Evolutionary conservation across 1,139 yeast species (phyloP).

Genomic region (Yamadazyma mexicana): DNA sequence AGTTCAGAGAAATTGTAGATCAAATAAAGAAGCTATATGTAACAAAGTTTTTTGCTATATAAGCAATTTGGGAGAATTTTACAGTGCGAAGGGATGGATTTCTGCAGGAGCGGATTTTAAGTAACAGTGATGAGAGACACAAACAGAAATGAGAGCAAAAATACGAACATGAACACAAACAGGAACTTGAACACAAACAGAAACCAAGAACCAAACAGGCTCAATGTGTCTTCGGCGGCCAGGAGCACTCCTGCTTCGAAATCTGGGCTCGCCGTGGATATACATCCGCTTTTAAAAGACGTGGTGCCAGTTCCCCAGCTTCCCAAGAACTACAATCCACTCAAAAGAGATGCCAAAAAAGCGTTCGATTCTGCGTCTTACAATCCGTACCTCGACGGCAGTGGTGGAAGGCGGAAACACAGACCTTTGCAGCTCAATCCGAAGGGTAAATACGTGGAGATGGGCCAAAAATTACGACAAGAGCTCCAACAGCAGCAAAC

Average conservation of each 20-base stretch:
- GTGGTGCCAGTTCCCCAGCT: conserved; percentile 23
- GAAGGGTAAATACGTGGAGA: conserved; percentile 60
- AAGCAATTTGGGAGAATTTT: neutral
- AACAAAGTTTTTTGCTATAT: neutral
- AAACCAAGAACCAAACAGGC: no score
- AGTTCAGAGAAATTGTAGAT: neutral
- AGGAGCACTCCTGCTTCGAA: neutral
- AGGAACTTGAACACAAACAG: neutral
- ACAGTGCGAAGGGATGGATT: conserved; percentile 1
- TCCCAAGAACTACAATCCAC: conserved; percentile 29
- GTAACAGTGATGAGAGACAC: neutral
- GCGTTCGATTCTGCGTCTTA: conserved; percentile 23
- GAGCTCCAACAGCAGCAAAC: conserved; percentile 29
- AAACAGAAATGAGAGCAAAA: neutral
- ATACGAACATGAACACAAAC: neutral
- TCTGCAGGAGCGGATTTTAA: conserved; percentile 1
- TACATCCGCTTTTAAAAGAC: conserved; percentile 58
- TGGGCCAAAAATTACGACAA: conserved; percentile 47
- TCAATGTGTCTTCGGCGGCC: neutral
- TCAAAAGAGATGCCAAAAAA: conserved; percentile 17
- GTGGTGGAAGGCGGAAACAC: conserved; percentile 17
- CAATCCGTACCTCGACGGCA: conserved; percentile 56
- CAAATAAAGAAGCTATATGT: no score
- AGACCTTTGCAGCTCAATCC: conserved; percentile 52
- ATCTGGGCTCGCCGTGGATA: conserved; percentile 49